Percentiles rank a stretch among this genome's conserved stretches.
Evolutionary conservation across 257 asterid genomes (phyloP).

Genomic region (Marsdenia floribunda): DNA sequence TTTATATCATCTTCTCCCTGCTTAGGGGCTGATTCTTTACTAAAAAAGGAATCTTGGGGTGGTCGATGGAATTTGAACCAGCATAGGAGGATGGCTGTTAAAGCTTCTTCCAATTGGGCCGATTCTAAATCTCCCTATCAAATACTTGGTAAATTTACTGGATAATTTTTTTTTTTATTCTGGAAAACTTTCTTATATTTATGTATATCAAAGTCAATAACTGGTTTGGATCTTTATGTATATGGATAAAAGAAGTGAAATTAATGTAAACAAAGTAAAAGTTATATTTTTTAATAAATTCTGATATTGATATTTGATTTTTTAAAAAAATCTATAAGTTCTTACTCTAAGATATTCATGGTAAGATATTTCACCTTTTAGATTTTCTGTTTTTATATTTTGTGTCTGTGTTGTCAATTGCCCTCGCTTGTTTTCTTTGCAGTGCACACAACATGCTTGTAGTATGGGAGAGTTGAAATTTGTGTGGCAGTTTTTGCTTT

Average conservation of each 20-base stretch:
- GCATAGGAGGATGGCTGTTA: slow-evolving; percentile 71
- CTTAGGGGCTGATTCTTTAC: slow-evolving; percentile 28
- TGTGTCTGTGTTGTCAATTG: neutral
- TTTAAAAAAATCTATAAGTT: neutral
- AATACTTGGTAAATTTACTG: slow-evolving; percentile 64
- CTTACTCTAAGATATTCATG: neutral
- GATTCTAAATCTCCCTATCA: slow-evolving; percentile 79
- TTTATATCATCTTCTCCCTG: slow-evolving; percentile 17
- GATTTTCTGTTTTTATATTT: neutral
- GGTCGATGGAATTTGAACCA: slow-evolving; percentile 42
- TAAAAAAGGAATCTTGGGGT: slow-evolving; percentile 19
- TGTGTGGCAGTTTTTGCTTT: neutral
- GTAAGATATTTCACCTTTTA: too few species aligned
- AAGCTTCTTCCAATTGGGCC: slow-evolving; percentile 77
- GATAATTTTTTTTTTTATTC: too few species aligned
- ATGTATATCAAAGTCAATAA: neutral
- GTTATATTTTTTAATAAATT: neutral
- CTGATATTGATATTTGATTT: neutral
- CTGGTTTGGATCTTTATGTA: neutral
- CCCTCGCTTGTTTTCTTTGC: neutral
- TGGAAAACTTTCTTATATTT: neutral
- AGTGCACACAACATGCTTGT: neutral
- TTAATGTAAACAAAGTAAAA: neutral
- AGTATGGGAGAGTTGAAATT: neutral
- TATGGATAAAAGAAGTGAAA: neutral